These are phyloP conservation scores for Astrephomene gubernaculifera DNA, from an alignment of 139 green algal genomes.

Conservation along the genomic window DNA sequence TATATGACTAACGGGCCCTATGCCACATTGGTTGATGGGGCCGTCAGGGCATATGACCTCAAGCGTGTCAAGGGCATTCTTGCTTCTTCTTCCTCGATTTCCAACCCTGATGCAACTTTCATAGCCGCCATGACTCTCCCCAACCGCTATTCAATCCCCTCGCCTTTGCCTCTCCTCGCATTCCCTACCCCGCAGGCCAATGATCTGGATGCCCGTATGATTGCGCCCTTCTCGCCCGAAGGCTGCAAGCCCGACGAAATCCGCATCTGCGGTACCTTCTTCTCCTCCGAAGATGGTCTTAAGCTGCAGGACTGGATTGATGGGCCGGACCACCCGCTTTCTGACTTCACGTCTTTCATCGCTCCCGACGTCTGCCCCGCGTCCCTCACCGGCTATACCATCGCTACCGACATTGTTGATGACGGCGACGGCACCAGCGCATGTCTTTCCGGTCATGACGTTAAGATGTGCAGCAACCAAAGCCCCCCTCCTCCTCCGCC, in stretches of 20 bases:
- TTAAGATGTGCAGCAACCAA: background rate
- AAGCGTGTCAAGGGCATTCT: too few relatives aligned
- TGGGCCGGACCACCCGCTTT: background rate
- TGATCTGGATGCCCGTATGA: background rate
- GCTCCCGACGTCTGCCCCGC: background rate
- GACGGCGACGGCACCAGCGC: background rate
- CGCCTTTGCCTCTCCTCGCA: too few relatives aligned
- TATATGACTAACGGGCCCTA: too few relatives aligned
- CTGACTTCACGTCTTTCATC: background rate
- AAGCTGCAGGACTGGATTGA: background rate
- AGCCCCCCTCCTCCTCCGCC: too few relatives aligned
- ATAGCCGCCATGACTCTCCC: too few relatives aligned
- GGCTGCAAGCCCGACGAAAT: constrained; percentile 2
- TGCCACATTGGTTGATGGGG: too few relatives aligned
- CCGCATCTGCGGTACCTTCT: constrained; percentile 17
- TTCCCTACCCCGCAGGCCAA: background rate
- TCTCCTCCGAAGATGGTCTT: background rate
- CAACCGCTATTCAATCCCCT: too few relatives aligned
- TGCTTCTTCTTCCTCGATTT: too few relatives aligned
- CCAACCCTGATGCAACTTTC: too few relatives aligned
- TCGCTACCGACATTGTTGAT: background rate
- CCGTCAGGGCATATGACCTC: too few relatives aligned
- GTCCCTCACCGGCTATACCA: background rate
- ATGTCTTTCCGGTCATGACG: background rate
- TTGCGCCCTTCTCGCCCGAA: background rate